phyloP scores from a whole-genome alignment of 345 rosid species.

The Lepidium africanum region DNA sequence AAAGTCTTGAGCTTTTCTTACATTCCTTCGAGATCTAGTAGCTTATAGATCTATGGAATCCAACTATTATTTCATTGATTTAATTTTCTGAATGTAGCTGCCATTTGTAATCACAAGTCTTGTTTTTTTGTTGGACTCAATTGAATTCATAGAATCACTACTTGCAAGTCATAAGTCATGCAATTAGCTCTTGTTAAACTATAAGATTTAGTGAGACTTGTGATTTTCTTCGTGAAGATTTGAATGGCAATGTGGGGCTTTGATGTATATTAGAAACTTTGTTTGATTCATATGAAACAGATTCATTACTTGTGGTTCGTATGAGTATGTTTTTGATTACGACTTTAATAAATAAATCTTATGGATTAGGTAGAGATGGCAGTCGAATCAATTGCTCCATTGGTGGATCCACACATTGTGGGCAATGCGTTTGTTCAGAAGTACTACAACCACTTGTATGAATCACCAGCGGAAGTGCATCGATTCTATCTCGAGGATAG shows the following conservation, averaged over 20 bases:
- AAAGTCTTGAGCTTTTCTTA: background rate
- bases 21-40: background rate
- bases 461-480: constrained; percentile 41
- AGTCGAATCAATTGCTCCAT: constrained; percentile 33
- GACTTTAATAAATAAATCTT: background rate
- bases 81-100: background rate
- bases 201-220: background rate
- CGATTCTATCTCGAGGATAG: constrained; percentile 65
- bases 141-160: background rate
- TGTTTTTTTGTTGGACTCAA: background rate
- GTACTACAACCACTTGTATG: constrained; percentile 47
- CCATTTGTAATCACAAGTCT: background rate
- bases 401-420: constrained; percentile 39
- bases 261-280: background rate
- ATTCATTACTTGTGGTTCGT: background rate
- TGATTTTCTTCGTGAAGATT: background rate
- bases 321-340: no score
- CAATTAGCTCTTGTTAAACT: background rate
- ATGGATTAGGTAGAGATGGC: constrained; percentile 41
- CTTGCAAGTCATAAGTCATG: background rate
- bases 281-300: background rate
- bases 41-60: constrained; percentile 6
- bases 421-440: constrained; percentile 68
- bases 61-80: background rate
- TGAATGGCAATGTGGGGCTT: background rate